Percentiles rank a stretch among this genome's conserved stretches.
These are phyloP conservation scores for Dispira simplex DNA, from an alignment of 192 early-diverging fungal species.

Conservation along the genomic window DNA sequence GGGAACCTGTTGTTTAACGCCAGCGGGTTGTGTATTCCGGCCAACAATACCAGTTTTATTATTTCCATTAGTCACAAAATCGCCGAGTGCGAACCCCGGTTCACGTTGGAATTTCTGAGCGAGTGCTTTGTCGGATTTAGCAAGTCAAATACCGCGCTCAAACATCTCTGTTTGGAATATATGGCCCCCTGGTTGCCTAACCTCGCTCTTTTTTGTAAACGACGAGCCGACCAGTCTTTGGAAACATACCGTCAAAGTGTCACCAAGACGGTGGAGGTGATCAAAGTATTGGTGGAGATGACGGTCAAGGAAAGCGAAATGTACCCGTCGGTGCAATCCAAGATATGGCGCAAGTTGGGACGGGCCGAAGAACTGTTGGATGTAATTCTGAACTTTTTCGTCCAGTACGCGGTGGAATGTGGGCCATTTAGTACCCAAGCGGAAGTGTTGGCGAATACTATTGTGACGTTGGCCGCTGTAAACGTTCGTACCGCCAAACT, in stretches of 20 bases:
- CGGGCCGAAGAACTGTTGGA: slow-evolving; percentile 69
- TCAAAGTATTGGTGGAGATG: slow-evolving; percentile 62
- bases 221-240: neutral
- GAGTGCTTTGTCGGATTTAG: slow-evolving; percentile 75
- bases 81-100: slow-evolving; percentile 49
- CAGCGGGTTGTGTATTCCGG: slow-evolving; percentile 74
- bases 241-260: slow-evolving; percentile 24
- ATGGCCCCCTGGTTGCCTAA: slow-evolving; percentile 81
- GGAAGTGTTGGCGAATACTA: slow-evolving; percentile 74
- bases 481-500: slow-evolving; percentile 69
- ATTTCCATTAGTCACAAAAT: slow-evolving; percentile 65
- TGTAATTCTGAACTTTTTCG: slow-evolving; percentile 62
- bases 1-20: slow-evolving; percentile 64
- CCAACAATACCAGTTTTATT: slow-evolving; percentile 77
- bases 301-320: slow-evolving; percentile 73
- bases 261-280: slow-evolving; percentile 52
- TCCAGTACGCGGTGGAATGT: slow-evolving; percentile 62
- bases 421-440: slow-evolving; percentile 64
- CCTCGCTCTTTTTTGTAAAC: slow-evolving; percentile 39
- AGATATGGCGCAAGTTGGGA: slow-evolving; percentile 69
- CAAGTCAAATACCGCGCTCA: slow-evolving; percentile 51
- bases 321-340: slow-evolving; percentile 70
- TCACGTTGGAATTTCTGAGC: slow-evolving; percentile 80
- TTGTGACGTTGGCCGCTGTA: slow-evolving; percentile 63
- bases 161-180: slow-evolving; percentile 74